Percentiles rank a stretch among this genome's conserved stretches.
These are phyloP conservation scores for Hsuehochloa calcarea DNA, from an alignment of 176 grass and related monocot species.

Conservation along the genomic window DNA sequence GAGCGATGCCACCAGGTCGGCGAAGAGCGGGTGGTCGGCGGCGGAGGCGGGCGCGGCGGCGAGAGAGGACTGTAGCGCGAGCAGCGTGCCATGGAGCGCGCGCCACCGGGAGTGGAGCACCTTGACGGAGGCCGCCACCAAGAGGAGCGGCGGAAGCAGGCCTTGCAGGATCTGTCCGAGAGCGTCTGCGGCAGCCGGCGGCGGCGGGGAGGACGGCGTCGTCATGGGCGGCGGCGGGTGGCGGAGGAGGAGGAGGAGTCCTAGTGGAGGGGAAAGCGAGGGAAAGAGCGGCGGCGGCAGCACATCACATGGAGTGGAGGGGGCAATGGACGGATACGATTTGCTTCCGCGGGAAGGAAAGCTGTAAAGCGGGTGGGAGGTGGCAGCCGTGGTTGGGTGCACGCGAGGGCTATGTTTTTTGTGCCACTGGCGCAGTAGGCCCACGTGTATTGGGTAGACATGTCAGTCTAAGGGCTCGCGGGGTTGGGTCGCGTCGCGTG, in stretches of 20 bases:
- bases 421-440: background rate
- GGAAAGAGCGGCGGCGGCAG: conserved; percentile 3
- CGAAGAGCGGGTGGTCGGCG: conserved; percentile 56
- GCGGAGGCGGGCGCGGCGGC: conserved; percentile 38
- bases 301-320: conserved; percentile 23
- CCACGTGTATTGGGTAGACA: background rate
- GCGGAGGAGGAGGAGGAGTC: background rate
- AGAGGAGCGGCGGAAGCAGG: conserved; percentile 60
- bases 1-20: conserved; percentile 50
- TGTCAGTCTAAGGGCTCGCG: background rate
- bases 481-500: background rate
- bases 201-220: conserved; percentile 27
- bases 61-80: conserved; percentile 53
- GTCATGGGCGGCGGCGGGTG: conserved; percentile 29
- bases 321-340: conserved; percentile 43
- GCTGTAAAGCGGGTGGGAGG: conserved; percentile 34
- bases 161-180: conserved; percentile 53
- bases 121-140: conserved; percentile 50
- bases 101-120: conserved; percentile 67
- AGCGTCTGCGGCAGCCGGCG: conserved; percentile 38
- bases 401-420: background rate
- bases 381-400: conserved; percentile 1
- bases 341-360: conserved; percentile 49
- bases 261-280: conserved; percentile 34
- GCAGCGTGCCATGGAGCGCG: conserved; percentile 55